Base-by-base conservation (phyloP, 2,329 filamentous ascomycete species). In the Epicoccum nigrum region DNA sequence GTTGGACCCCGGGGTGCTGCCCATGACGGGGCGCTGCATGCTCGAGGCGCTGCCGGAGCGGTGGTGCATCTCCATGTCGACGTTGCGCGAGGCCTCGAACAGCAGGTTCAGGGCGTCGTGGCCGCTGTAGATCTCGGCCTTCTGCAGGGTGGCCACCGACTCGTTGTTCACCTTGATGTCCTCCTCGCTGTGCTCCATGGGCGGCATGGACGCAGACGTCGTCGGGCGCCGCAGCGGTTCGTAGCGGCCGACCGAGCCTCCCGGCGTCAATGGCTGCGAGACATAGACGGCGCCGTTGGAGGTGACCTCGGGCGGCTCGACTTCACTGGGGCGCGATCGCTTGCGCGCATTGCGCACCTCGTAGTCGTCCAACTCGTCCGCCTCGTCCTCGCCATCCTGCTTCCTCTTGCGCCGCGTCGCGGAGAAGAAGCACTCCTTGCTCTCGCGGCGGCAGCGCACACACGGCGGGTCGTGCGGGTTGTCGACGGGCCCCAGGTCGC, bases 361-460 rank as follows among this genome's bases (percentile, higher is more conserved):
- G 70, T 90, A 90, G 58, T 90, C 87, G 62, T 70, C 71, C 13
- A 68, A 76, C 27, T 77, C 76, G 2, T 79, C 75, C 7, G 65
- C 59, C 23, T 75, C 76, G 7, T 78, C 77, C 9, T 70, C 72
- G 44, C 72, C 75, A 50, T 78, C 80, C 20, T 77, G 84, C 81
- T 94, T 95, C 70, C 92, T 86, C 85, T 97, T 97, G 69, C 94
- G 86, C 42, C 94, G 84, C 25, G 92, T 97, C 16, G 92, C 90
- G 56, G 92, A 96, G 79, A 99, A 99, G 81, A 88, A 96, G 79
- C 94, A 99, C 67, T 96, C 88, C 74, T 97, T 97, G 77, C 88
- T 91, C 79, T 99, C 94, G 62, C 94, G 87, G 45, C 92, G 88
- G 73, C 94, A 99, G 69, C 94, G 86, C 53, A 93, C 89, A 74